These are phyloP conservation scores for Torulaspora pretoriensis DNA, from an alignment of 1,139 yeast genomes.

Conservation along the genomic window DNA sequence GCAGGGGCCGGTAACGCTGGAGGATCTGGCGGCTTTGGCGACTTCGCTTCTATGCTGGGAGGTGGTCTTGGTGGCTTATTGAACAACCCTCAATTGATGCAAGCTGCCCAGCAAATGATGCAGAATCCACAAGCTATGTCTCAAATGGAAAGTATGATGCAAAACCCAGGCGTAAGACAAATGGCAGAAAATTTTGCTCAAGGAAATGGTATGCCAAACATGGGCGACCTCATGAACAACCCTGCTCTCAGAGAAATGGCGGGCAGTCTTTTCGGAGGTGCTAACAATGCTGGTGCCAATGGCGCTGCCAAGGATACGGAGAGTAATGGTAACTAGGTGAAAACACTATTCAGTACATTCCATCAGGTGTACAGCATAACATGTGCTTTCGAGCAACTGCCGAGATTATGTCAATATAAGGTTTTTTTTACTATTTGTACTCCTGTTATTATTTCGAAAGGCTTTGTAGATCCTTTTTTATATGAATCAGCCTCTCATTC, in stretches of 20 bases:
- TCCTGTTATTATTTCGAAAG: neutral
- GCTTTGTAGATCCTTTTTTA: constrained; percentile 1
- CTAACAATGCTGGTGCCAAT: constrained; percentile 2
- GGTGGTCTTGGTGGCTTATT: constrained; percentile 68
- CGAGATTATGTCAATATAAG: neutral
- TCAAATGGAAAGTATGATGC: constrained; percentile 67
- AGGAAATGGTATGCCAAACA: constrained; percentile 57
- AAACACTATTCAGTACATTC: no score
- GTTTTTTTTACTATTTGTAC: neutral
- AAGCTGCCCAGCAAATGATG: constrained; percentile 93
- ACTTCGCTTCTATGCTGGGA: constrained; percentile 59
- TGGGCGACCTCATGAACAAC: constrained; percentile 71
- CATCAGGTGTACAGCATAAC: no score
- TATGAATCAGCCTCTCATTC: constrained; percentile 37
- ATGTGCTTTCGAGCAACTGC: neutral
- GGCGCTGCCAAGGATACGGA: constrained; percentile 5
- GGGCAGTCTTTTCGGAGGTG: constrained; percentile 45
- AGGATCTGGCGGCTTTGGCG: constrained; percentile 54
- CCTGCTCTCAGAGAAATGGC: constrained; percentile 74
- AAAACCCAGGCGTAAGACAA: constrained; percentile 70
- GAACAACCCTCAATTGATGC: constrained; percentile 87
- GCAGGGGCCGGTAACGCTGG: constrained; percentile 44
- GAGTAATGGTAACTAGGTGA: neutral
- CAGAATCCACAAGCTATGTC: constrained; percentile 76
- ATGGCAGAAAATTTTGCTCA: constrained; percentile 70